Evolutionary conservation across 169 alveolate species (phyloP), one percentile per base, ranked within the genome.

Genomic region (Babesia gibsoni): DNA sequence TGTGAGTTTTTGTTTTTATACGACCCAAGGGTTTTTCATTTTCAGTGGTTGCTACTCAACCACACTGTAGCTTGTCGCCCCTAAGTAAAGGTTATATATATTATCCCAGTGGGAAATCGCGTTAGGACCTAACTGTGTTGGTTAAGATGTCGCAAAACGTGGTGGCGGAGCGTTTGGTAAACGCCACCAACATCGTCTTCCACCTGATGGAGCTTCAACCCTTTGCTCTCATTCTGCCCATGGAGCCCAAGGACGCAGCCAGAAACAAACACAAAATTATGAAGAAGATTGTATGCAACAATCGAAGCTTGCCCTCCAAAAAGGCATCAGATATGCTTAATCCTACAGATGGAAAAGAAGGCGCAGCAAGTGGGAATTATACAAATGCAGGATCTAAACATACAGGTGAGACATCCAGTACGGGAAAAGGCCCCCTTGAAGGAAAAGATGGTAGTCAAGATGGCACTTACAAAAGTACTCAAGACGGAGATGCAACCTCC

Each of bases 201-300:
- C 68, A 77, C 29, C 25, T 77, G 66, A 23, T 77, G 73, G 82
- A 77, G 18, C 64, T 77, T 29, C 82, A 68, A 30, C 86, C 86
- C 18, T 77, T 67, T 23, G 82, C 82, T 0, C 32, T 77, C 82
- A 74, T 77, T 9, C 50, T 77, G 27, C 86, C 86, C 16, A 77
- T 77, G 86, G 83, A 77, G 45, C 39, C 53, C 43, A 48, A 30
- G 22, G 46, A 73, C 18, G 66, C 75, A 14, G 73, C 58, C 2
- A 43, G 73, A 1, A 77, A 77, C 50, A 77, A 77, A 25, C 48
- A 48, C 3, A 77, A 77, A 45, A 77, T 77, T 25, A 35, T 77
- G 59, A 35, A 57, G 18, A 66, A 67, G 52, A 77, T 77, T 14
- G 8, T 66, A 32, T 45, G 59, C 27, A 77, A 77, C 68, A 66